phyloP scores from a whole-genome alignment of 2,329 filamentous ascomycete species.

The Aureobasidium sp. region DNA sequence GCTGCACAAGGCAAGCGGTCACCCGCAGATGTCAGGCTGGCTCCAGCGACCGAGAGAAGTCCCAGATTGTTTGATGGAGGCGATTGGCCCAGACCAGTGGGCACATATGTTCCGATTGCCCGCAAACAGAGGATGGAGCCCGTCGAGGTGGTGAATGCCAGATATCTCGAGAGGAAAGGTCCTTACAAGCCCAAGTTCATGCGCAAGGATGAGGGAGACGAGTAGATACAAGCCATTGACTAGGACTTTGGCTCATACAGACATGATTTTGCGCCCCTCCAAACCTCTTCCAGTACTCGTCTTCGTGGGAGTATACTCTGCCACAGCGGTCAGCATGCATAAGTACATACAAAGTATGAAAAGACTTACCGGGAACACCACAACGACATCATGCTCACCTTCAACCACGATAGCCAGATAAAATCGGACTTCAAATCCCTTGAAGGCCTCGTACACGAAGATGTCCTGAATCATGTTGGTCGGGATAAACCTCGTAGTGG shows the following conservation, averaged over 20 bases:
- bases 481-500: slow-evolving; percentile 70
- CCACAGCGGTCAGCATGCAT: neutral
- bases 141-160: slow-evolving; percentile 54
- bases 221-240: slow-evolving; percentile 16
- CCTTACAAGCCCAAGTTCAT: slow-evolving; percentile 26
- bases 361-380: slow-evolving; percentile 72
- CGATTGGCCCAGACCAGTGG: slow-evolving; percentile 43
- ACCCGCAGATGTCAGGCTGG: slow-evolving; percentile 12
- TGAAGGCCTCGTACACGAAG: slow-evolving; percentile 89
- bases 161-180: slow-evolving; percentile 46
- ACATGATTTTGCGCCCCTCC: slow-evolving; percentile 75
- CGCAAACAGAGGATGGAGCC: slow-evolving; percentile 47
- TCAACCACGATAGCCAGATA: slow-evolving; percentile 87
- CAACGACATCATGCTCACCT: slow-evolving; percentile 77
- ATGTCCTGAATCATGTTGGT: slow-evolving; percentile 89
- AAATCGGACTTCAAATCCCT: slow-evolving; percentile 80
- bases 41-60: slow-evolving; percentile 23
- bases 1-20: slow-evolving; percentile 32
- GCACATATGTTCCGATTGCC: slow-evolving; percentile 50
- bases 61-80: slow-evolving; percentile 52
- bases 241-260: slow-evolving; percentile 59
- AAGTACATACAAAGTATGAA: neutral
- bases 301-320: slow-evolving; percentile 62
- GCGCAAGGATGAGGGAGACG: slow-evolving; percentile 19
- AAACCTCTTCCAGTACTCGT: slow-evolving; percentile 74